A percentile compares a stretch with the other conserved stretches of the same genome.
These are phyloP conservation scores for Taphrina confusa DNA, from an alignment of 1,139 yeast genomes.

Conservation along the genomic window DNA sequence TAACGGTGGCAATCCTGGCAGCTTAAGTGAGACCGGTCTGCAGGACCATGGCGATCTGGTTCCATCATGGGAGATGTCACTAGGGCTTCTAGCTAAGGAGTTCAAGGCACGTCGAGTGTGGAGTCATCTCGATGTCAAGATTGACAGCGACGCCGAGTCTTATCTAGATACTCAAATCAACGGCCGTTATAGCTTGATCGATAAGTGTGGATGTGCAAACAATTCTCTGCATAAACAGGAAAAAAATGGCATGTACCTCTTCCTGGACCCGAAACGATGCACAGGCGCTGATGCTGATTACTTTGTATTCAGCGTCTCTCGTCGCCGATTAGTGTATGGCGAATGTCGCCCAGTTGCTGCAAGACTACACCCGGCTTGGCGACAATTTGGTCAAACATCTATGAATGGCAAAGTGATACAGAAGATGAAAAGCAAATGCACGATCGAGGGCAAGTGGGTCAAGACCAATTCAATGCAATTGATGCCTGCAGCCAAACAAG, in stretches of 20 bases:
- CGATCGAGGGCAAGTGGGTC: conserved; percentile 1
- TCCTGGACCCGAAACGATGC: conserved; percentile 36
- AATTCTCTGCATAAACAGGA: conserved; percentile 27
- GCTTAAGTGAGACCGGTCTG: conserved; percentile 19
- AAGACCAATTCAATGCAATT: background rate
- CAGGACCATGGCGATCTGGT: conserved; percentile 25
- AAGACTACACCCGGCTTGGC: conserved; percentile 30
- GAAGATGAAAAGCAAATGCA: background rate
- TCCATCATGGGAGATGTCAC: conserved; percentile 12
- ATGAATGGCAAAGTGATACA: background rate
- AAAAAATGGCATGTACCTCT: conserved; percentile 15
- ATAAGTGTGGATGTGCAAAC: conserved; percentile 36
- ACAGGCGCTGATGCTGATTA: conserved; percentile 28
- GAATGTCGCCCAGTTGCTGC: conserved; percentile 33
- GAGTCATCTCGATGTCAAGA: background rate
- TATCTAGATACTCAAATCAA: conserved; percentile 18
- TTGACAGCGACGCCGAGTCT: background rate
- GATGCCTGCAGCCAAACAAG: background rate
- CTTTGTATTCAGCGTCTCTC: conserved; percentile 25
- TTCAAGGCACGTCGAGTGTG: conserved; percentile 1
- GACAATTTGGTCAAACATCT: conserved; percentile 10
- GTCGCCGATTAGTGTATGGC: conserved; percentile 27
- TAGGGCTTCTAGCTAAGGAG: conserved; percentile 1
- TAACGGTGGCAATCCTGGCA: conserved; percentile 10
- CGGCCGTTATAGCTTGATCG: conserved; percentile 28